Evolutionary conservation across 2,329 filamentous ascomycete species (phyloP).

Genomic region (Talaromyces sp.): DNA sequence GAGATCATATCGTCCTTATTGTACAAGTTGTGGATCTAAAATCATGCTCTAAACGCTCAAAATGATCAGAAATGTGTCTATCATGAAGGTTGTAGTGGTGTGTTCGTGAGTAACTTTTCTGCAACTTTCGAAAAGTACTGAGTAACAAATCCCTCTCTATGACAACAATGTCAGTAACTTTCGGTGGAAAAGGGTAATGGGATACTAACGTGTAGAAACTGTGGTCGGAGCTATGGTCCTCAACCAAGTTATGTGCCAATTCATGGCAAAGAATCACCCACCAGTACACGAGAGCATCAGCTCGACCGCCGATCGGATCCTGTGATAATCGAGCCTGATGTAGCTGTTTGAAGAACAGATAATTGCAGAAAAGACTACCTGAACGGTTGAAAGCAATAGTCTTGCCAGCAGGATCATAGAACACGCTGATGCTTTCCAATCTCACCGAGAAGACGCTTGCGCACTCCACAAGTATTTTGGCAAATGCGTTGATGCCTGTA

Average conservation of each 20-base stretch:
- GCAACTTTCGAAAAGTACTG: slow-evolving; percentile 73
- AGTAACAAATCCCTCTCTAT: slow-evolving; percentile 70
- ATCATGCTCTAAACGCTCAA: neutral
- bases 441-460: slow-evolving; percentile 70
- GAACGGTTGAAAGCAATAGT: slow-evolving; percentile 90
- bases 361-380: slow-evolving; percentile 90
- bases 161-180: neutral
- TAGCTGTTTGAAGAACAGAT: slow-evolving; percentile 78
- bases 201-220: slow-evolving; percentile 64
- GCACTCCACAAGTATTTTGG: slow-evolving; percentile 65
- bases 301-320: slow-evolving; percentile 45
- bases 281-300: slow-evolving; percentile 80
- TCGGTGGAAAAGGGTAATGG: neutral
- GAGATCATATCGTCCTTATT: neutral
- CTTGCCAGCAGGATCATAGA: slow-evolving; percentile 72
- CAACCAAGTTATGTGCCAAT: slow-evolving; percentile 87
- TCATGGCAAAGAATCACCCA: slow-evolving; percentile 96
- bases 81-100: neutral
- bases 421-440: slow-evolving; percentile 72
- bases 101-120: slow-evolving; percentile 41
- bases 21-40: neutral
- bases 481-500: slow-evolving; percentile 66
- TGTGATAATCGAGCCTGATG: slow-evolving; percentile 56
- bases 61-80: neutral
- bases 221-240: slow-evolving; percentile 72